phyloP scores from a whole-genome alignment of 148 eudicot species.

The Chenopodium formosanum region DNA sequence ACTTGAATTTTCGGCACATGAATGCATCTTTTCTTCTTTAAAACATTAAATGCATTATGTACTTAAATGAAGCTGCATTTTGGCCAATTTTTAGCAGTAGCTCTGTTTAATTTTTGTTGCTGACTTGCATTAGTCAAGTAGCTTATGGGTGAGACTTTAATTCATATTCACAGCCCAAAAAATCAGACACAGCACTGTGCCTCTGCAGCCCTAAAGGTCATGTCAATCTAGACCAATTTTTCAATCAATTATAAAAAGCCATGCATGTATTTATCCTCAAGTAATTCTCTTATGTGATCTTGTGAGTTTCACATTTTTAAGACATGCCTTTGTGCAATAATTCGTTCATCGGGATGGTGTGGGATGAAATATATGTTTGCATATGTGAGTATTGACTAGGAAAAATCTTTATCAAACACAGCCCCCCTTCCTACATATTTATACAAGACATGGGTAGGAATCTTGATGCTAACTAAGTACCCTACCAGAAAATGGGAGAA shows the following conservation, averaged over 20 bases:
- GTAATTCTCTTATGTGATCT: background rate
- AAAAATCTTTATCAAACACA: background rate
- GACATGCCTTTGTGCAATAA: background rate
- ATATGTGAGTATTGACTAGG: background rate
- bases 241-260: background rate
- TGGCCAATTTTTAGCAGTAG: background rate
- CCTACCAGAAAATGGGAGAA: background rate
- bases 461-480: background rate
- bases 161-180: background rate
- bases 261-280: background rate
- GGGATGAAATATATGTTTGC: background rate
- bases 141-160: background rate
- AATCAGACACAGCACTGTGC: background rate
- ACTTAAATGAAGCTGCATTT: background rate
- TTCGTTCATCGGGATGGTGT: background rate
- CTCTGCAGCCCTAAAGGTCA: background rate
- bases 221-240: background rate
- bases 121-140: background rate
- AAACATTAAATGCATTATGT: background rate
- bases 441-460: background rate
- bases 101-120: background rate
- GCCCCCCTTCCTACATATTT: background rate
- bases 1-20: background rate
- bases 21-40: background rate
- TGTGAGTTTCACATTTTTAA: background rate